Evolutionary conservation across 2,329 filamentous ascomycete species (phyloP).

Genomic region (Exophiala bonariae): DNA sequence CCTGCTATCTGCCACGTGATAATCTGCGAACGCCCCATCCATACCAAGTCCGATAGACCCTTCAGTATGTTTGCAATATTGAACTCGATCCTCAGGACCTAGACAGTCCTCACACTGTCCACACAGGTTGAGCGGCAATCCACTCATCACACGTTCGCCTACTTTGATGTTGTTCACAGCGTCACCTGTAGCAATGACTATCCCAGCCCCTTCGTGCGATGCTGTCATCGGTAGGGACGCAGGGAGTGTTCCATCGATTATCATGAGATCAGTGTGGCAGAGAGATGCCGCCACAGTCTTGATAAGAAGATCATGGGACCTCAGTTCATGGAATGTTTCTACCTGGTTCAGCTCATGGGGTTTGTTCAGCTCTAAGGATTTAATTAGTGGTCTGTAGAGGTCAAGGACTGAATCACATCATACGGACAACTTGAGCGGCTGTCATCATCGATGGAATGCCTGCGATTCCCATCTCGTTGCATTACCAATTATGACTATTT

Average conservation of each 20-base stretch:
- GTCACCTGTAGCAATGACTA: slow-evolving; percentile 30
- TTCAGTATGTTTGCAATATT: slow-evolving; percentile 53
- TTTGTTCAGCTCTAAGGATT: slow-evolving; percentile 38
- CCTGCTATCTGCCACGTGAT: slow-evolving; percentile 51
- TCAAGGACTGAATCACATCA: neutral
- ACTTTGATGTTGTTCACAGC: slow-evolving; percentile 42
- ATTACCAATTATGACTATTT: too few relatives aligned
- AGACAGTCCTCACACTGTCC: slow-evolving; percentile 53
- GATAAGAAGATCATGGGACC: slow-evolving; percentile 56
- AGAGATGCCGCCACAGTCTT: slow-evolving; percentile 61
- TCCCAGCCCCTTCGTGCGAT: slow-evolving; percentile 60
- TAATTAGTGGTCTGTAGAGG: too few relatives aligned
- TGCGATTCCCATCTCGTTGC: slow-evolving; percentile 20
- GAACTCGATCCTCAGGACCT: slow-evolving; percentile 45
- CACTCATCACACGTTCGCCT: slow-evolving; percentile 59
- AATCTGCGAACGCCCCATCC: slow-evolving; percentile 60
- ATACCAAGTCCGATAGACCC: slow-evolving; percentile 50
- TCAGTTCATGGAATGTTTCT: slow-evolving; percentile 48
- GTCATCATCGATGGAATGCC: slow-evolving; percentile 25
- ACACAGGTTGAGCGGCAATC: slow-evolving; percentile 54
- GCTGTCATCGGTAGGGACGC: slow-evolving; percentile 52
- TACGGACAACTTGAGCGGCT: slow-evolving; percentile 25
- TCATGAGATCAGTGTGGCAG: slow-evolving; percentile 60
- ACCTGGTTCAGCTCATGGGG: slow-evolving; percentile 55
- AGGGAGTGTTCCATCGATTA: slow-evolving; percentile 55